Percentiles rank a stretch among this genome's conserved stretches.
phyloP scores from a whole-genome alignment of 352 stramenopile species.

The Globisporangium nodosum region DNA sequence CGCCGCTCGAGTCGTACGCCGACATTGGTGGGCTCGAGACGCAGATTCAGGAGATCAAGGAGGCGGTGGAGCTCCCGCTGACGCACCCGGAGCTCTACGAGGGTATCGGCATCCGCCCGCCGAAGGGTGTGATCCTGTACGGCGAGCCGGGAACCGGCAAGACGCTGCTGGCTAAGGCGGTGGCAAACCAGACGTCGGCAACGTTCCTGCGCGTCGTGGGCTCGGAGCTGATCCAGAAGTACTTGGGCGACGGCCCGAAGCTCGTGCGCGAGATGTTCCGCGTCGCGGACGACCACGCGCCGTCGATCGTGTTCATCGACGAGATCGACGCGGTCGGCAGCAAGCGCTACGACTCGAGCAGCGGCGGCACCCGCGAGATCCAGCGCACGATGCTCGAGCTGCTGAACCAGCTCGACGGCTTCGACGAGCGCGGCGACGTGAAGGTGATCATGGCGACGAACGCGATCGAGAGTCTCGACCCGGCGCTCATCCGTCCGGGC shows the following conservation, averaged over 20 bases:
- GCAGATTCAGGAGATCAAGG: conserved; percentile 96
- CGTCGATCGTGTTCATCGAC: conserved; percentile 99
- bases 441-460: conserved; percentile 99
- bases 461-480: conserved; percentile 98
- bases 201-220: conserved; percentile 99
- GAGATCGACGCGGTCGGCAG: conserved; percentile 99
- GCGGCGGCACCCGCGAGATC: conserved; percentile 97
- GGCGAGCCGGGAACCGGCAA: conserved; percentile 99
- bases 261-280: conserved; percentile 99
- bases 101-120: conserved; percentile 97
- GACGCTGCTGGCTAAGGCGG: conserved; percentile 99
- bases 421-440: conserved; percentile 98
- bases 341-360: conserved; percentile 99
- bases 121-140: conserved; percentile 99
- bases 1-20: conserved; percentile 98
- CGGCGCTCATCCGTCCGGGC: conserved; percentile 97
- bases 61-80: conserved; percentile 95
- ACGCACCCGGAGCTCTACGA: conserved; percentile 99
- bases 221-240: conserved; percentile 99
- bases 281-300: conserved; percentile 97
- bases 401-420: conserved; percentile 99
- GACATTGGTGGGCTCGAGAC: conserved; percentile 99
- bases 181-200: conserved; percentile 99
- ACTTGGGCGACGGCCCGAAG: conserved; percentile 99
- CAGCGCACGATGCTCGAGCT: conserved; percentile 99